These are phyloP conservation scores for Gastrolobium bilobum DNA, from an alignment of 306 rosid genomes.

Conservation along the genomic window DNA sequence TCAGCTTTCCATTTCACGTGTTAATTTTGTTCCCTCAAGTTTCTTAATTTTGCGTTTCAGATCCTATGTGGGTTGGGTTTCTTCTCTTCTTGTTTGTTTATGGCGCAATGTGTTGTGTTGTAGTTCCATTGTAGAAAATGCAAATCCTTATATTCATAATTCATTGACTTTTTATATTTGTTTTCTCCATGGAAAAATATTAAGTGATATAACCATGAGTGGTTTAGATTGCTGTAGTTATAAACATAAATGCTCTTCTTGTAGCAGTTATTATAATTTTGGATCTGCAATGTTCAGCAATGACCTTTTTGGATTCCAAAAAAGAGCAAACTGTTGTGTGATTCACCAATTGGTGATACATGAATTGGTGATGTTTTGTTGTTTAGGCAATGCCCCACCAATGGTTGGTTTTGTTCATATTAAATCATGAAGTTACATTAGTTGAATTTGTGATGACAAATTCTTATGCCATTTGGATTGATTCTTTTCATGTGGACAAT, in stretches of 20 bases:
- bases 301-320: constrained; percentile 35
- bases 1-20: neutral
- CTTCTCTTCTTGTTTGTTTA: constrained; percentile 13
- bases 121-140: neutral
- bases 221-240: constrained; percentile 21
- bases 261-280: constrained; percentile 2
- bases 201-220: neutral
- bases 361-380: constrained; percentile 1
- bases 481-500: neutral
- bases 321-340: neutral
- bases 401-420: neutral
- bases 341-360: neutral
- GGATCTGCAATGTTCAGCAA: neutral
- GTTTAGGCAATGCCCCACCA: constrained; percentile 3
- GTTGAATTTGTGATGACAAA: constrained; percentile 5
- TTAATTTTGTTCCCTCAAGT: neutral
- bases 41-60: neutral
- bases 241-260: neutral
- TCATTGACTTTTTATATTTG: neutral
- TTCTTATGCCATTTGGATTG: constrained; percentile 24
- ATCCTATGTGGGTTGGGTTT: constrained; percentile 1
- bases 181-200: too few relatives aligned
- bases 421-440: neutral
- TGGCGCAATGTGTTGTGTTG: neutral
- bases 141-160: neutral